These are phyloP conservation scores for Pelargonium australe DNA, from an alignment of 441 rosid species.

Conservation along the genomic window DNA sequence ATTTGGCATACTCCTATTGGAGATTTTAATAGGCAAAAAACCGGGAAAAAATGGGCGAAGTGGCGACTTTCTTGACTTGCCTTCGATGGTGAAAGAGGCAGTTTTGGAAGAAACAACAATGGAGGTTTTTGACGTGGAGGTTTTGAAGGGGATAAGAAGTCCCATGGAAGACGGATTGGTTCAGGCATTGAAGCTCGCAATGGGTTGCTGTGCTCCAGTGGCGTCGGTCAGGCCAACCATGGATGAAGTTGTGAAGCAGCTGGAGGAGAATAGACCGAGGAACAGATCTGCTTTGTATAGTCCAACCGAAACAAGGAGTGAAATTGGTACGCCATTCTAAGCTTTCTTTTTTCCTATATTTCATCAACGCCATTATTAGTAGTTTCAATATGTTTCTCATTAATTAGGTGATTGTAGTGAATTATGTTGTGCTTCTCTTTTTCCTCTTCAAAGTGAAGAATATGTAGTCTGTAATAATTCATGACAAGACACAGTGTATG, in stretches of 20 bases:
- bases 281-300: conserved; percentile 91
- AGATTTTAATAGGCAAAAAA: conserved; percentile 81
- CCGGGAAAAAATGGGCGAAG: conserved; percentile 72
- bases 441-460: background rate
- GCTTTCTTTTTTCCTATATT: conserved; percentile 11
- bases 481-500: background rate
- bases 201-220: conserved; percentile 98
- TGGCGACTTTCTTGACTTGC: conserved; percentile 61
- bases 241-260: conserved; percentile 93
- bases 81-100: conserved; percentile 83
- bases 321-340: conserved; percentile 67
- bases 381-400: conserved; percentile 8
- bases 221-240: conserved; percentile 80
- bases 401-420: conserved; percentile 17
- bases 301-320: conserved; percentile 82
- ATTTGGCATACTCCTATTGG: conserved; percentile 80
- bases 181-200: conserved; percentile 90
- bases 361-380: conserved; percentile 14
- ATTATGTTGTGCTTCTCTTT: background rate
- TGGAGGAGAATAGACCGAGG: conserved; percentile 93
- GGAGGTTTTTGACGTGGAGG: conserved; percentile 86
- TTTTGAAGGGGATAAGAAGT: conserved; percentile 71
- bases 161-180: conserved; percentile 96
- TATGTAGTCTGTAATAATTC: conserved; percentile 6
- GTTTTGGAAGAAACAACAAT: conserved; percentile 90